phyloP scores from a whole-genome alignment of 305 asterid genomes.

The Solanum hybrid region DNA sequence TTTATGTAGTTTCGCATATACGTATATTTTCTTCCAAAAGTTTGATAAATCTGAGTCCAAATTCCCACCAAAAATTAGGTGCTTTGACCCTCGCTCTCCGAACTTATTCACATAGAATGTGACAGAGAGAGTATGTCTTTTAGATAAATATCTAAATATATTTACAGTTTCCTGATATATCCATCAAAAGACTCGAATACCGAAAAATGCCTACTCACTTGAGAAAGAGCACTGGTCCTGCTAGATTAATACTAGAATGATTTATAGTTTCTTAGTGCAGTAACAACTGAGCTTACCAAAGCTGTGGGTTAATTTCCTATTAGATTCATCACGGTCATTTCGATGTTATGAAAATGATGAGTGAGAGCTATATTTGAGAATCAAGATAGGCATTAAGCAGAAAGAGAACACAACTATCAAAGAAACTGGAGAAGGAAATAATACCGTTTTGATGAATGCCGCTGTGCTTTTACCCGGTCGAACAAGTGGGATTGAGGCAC shows the following conservation, averaged over 20 bases:
- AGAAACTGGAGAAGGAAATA: background rate
- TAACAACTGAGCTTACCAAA: background rate
- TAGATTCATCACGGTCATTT: background rate
- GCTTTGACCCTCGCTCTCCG: background rate
- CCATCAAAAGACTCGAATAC: background rate
- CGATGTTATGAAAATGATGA: background rate
- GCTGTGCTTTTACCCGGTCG: conserved; percentile 97
- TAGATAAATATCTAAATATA: background rate
- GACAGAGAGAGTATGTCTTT: background rate
- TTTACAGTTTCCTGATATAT: background rate
- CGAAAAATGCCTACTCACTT: background rate
- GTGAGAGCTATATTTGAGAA: background rate
- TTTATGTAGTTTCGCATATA: background rate
- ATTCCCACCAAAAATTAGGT: background rate
- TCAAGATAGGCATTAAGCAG: background rate
- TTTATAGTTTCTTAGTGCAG: background rate
- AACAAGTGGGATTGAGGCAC: conserved; percentile 91
- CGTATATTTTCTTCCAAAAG: background rate
- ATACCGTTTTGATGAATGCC: conserved; percentile 67
- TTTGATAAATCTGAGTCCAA: background rate
- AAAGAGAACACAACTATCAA: background rate
- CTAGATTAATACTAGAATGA: background rate
- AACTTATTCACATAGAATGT: background rate
- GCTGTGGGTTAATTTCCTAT: background rate
- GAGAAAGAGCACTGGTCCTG: background rate